Evolutionary conservation across 257 asterid genomes (phyloP).

Genomic region (Vinca minor): DNA sequence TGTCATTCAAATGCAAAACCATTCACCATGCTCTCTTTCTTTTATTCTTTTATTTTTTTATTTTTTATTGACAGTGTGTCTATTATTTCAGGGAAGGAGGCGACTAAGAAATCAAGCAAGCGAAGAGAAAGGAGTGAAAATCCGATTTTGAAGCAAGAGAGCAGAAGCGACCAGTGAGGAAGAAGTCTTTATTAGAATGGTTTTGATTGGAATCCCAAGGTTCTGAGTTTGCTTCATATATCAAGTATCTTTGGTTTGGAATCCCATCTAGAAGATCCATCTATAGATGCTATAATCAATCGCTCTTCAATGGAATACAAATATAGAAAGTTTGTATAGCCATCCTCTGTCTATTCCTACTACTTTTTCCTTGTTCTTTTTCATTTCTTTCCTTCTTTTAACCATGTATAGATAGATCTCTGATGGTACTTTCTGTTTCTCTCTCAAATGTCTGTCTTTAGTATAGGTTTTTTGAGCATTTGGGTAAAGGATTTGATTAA

Average conservation of each 20-base stretch:
- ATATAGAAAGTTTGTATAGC: slow-evolving; percentile 7
- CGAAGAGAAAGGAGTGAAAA: slow-evolving; percentile 19
- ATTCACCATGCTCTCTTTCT: not conserved
- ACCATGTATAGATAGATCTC: not conserved
- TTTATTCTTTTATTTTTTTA: no score
- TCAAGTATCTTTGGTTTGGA: no score
- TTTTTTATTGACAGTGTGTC: no score
- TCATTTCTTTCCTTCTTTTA: no score
- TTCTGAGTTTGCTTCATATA: no score
- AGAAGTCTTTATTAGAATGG: no score
- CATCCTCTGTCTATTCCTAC: not conserved
- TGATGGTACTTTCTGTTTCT: not conserved
- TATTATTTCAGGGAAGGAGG: slow-evolving; percentile 50
- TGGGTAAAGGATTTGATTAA: no score
- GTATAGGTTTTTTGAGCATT: not conserved
- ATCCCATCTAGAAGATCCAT: not conserved
- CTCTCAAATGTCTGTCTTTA: not conserved
- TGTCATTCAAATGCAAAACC: no score
- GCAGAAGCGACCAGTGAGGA: slow-evolving; percentile 10
- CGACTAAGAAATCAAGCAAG: slow-evolving; percentile 31
- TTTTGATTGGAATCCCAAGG: not conserved
- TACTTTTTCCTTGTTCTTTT: no score
- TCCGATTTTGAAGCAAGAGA: slow-evolving; percentile 24
- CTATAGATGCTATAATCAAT: no score
- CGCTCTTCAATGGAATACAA: no score